Conservation (phyloP, 176 grass and related monocot species). For the Chloris gayana region DNA sequence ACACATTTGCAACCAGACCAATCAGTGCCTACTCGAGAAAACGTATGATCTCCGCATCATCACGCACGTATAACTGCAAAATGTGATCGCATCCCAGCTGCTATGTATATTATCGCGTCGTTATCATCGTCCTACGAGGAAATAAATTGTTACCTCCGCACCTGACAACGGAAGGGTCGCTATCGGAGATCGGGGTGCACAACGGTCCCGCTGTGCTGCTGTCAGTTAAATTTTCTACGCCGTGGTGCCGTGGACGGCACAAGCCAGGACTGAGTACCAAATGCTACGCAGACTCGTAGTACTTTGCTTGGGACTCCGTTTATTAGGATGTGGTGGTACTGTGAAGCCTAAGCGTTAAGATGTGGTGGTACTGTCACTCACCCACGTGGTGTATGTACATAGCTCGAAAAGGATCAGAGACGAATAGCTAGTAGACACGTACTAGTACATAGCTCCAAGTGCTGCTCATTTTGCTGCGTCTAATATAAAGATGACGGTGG, state of each 20-base stretch:
- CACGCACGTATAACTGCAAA: neutral
- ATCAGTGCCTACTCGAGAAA: neutral
- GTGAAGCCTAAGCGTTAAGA: no score
- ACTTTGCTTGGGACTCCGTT: no score
- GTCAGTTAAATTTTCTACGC: neutral
- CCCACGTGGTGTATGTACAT: no score
- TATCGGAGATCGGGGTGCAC: neutral
- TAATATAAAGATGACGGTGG: neutral
- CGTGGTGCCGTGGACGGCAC: neutral
- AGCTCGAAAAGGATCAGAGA: no score
- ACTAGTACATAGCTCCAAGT: neutral
- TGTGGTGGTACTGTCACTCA: no score
- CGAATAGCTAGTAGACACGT: neutral
- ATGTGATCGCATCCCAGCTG: neutral
- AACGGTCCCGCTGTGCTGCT: neutral
- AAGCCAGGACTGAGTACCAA: neutral
- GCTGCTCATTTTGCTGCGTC: neutral
- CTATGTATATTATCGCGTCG: neutral
- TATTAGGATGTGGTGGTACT: no score
- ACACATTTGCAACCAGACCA: neutral
- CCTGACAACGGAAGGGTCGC: neutral
- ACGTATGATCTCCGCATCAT: constrained; percentile 4
- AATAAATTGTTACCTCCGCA: neutral
- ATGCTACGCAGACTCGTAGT: no score
- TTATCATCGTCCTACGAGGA: neutral